phyloP scores from a whole-genome alignment of 257 asterid species.

The Solanum pennellii region DNA sequence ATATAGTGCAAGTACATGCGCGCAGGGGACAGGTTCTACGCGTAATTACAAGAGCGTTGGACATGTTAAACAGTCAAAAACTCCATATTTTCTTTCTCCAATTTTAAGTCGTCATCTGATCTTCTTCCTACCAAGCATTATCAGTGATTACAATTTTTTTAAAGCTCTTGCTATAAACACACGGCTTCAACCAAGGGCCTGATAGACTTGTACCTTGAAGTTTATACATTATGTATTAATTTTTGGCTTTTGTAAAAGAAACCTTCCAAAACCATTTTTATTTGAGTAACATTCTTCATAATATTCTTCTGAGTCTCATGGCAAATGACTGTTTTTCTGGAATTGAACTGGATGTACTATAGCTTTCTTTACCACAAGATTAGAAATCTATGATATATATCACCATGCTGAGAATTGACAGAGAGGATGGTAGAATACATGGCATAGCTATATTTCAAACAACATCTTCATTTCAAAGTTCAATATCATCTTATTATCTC shows the following conservation, averaged over 20 bases:
- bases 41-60: background rate
- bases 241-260: background rate
- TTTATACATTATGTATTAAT: background rate
- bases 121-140: background rate
- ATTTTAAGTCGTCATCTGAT: background rate
- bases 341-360: background rate
- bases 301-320: background rate
- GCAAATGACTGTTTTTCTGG: background rate
- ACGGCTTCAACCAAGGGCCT: background rate
- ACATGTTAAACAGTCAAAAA: background rate
- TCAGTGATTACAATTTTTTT: background rate
- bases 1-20: background rate
- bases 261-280: background rate
- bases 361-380: background rate
- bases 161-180: background rate
- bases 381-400: background rate
- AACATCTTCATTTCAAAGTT: background rate
- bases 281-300: background rate
- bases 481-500: conserved; percentile 16
- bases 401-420: background rate
- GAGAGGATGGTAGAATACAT: background rate
- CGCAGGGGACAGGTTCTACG: background rate
- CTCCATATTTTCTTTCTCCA: background rate
- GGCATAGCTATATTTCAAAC: background rate
- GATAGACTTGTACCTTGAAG: background rate